Evolutionary conservation across 176 grass and related monocot genomes (phyloP).

Genomic region (Chrysopogon serrulatus): DNA sequence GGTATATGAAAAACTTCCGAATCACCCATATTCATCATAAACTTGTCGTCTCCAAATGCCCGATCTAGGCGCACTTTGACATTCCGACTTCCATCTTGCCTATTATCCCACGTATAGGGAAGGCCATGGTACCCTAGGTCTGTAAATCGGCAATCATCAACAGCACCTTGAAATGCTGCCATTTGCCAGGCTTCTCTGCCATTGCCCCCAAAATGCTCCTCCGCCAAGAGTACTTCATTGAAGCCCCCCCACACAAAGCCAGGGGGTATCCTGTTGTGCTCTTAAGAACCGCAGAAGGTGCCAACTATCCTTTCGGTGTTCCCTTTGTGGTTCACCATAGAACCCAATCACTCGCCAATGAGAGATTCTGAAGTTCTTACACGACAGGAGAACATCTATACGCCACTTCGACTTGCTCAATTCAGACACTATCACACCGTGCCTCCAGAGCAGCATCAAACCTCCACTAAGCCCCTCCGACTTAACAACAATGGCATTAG

Average conservation of each 20-base stretch:
- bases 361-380: fast-evolving
- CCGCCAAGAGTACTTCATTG: not conserved
- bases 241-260: not conserved
- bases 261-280: fast-evolving
- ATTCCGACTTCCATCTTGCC: too few relatives aligned
- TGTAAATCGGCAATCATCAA: not conserved
- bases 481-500: not conserved
- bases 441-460: not conserved
- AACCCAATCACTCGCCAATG: not conserved
- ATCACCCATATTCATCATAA: too few relatives aligned
- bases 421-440: not conserved
- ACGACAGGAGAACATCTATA: not conserved
- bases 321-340: not conserved
- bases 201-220: not conserved
- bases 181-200: not conserved
- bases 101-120: too few relatives aligned
- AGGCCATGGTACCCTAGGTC: not conserved
- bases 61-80: too few relatives aligned
- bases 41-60: too few relatives aligned
- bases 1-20: too few relatives aligned
- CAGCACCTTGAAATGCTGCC: not conserved
- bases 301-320: not conserved
- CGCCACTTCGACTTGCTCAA: not conserved
- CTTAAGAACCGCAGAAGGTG: not conserved
- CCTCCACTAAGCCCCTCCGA: not conserved